Conservation (phyloP, 345 rosid genomes). For the Streptanthus diversifolius region DNA sequence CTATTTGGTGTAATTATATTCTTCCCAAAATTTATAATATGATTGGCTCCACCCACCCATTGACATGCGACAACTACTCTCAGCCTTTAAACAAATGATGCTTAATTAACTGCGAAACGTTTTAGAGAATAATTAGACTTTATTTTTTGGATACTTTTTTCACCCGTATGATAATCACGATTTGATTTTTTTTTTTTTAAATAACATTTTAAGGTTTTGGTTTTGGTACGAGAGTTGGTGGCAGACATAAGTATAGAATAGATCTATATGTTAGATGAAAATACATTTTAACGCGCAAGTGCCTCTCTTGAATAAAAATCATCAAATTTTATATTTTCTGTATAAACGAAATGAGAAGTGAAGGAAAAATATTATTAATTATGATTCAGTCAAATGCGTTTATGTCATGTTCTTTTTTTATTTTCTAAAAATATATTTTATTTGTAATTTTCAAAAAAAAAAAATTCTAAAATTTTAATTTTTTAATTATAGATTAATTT, state of each 20-base stretch:
- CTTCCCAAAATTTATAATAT: background rate
- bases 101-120: background rate
- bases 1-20: background rate
- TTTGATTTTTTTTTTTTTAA: background rate
- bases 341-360: background rate
- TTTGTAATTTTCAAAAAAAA: too few relatives aligned
- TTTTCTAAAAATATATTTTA: background rate
- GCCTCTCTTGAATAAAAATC: background rate
- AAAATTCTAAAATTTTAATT: background rate
- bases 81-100: slow-evolving; percentile 2
- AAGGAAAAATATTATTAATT: background rate
- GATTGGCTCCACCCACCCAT: slow-evolving; percentile 6
- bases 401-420: background rate
- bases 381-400: background rate
- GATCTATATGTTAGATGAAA: slow-evolving; percentile 1
- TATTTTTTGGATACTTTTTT: background rate
- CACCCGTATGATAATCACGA: background rate
- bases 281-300: slow-evolving; percentile 4
- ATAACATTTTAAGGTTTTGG: too few relatives aligned
- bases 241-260: background rate
- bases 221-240: slow-evolving; percentile 21
- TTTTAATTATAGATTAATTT: background rate
- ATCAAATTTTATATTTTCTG: background rate
- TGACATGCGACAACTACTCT: slow-evolving; percentile 18
- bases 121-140: background rate